Evolutionary conservation across 176 grass and related monocot species (phyloP), one percentile per base, ranked within the genome.

Genomic region (Phoenix roebelenii): DNA sequence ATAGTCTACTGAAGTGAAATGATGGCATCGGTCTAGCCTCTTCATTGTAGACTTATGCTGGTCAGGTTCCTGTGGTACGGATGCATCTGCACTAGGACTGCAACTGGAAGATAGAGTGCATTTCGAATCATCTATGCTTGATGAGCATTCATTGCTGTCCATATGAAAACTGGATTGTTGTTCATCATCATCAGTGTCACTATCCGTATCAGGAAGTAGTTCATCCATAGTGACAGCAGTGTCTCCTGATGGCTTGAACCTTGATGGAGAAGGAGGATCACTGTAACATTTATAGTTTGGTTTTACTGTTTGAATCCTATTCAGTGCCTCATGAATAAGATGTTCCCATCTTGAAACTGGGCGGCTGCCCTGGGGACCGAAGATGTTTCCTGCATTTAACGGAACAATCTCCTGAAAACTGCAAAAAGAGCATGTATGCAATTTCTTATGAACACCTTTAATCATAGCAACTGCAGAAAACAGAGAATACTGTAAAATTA

Each of bases 321-420:
- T 63, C 24, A 97, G 77, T 50, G 79, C 77, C 23, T 68, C 58
- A 18, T 78, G 87, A 59, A 97, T 97, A 23, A 91, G 81, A 52
- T 69, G 49, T 76, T 97, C 92, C 92, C 92, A 97, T 78, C 75
- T 89, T 72, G 7, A 14, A 71, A 82, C 77, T 18, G 87, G 81
- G 30, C 75, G 54, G 16, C 25, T 80, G 72, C 88, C 87, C 79
- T 88, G 84, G 3, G 84, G 81, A 5, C 92, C 87, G 52, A 97
- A 88, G 64, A 97, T 75, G 68, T 88, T 97, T 58, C 92, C 81
- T 9, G 87, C 81, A 83, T 85, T 88, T 58, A 97, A 71, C 28
- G 92, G 92, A 73, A 97, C 92, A 63, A 97, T 86, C 25, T 97
- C 92, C 39, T 97, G 92, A 64, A 97, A 78, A 23, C 91, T 95